Base-by-base conservation (phyloP, 2,329 filamentous ascomycete genomes). In the Fusarium illudens region DNA sequence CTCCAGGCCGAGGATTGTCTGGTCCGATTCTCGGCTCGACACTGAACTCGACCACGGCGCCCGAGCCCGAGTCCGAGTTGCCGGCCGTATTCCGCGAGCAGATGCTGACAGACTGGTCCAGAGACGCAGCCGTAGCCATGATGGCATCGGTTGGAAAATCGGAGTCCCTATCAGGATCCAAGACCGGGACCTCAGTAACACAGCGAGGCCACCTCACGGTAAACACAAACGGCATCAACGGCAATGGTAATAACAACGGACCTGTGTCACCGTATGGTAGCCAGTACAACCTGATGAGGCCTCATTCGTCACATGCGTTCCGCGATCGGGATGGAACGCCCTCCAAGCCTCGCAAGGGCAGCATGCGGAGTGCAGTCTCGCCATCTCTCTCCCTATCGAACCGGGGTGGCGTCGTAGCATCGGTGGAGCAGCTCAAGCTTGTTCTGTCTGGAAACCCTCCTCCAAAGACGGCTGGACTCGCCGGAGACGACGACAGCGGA, bases 91-190 rank as follows among this genome's bases (percentile, higher is more conserved):
- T 93, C 70, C 89, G 86, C 68, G 92, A 96, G 65, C 87, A 92
- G 69, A 92, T 97, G 86, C 81, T 93, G 60, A 83, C 87, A 19
- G 87, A 92, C 49, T 97, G 95, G 95, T 91, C 89, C 36, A 89
- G 90, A 74, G 94, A 97, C 20, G 80, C 83, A 13, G 92, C 91
- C 30, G 81, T 96, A 54, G 86, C 89, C 11, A 84, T 87, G 34
- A 85, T 92, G 50, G 88, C 91, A 62, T 88, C 92, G 58, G 87
- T 84, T 51, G 89, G 89, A 71, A 92, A 90, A 71, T 88, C 92
- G 0, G 87, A 87, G 12, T 97, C 93, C 4, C 81, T 96, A 57
- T 92, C 84, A 56, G 93, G 93, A 20, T 96, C 93, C 3, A 89
- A 87, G 66, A 84, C 87, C 2, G 90, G 87, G 39, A 92, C 87